Evolutionary conservation across 352 stramenopile genomes (phyloP).

Genomic region (Phytophthora podocarpi): DNA sequence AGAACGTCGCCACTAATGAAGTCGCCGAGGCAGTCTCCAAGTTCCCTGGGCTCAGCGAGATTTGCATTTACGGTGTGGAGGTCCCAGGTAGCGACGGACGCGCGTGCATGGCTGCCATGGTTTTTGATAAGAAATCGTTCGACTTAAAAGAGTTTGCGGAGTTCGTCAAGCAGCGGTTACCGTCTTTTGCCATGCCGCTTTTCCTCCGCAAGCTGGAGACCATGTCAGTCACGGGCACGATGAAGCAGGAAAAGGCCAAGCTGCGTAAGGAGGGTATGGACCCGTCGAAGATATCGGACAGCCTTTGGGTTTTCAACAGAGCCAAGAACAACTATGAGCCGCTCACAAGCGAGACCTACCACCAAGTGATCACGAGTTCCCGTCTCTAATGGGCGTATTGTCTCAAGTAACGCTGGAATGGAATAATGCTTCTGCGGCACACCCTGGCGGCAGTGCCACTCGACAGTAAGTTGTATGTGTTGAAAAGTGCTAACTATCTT

Average conservation of each 20-base stretch:
- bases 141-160: conserved; percentile 60
- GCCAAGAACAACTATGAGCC: conserved; percentile 51
- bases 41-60: conserved; percentile 76
- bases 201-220: conserved; percentile 81
- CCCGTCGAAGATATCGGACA: conserved; percentile 56
- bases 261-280: conserved; percentile 84
- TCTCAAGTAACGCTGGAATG: too few relatives aligned
- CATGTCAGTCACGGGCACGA: conserved; percentile 88
- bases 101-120: conserved; percentile 86
- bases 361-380: conserved; percentile 56
- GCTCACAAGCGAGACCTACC: conserved; percentile 64
- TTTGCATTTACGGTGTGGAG: conserved; percentile 80
- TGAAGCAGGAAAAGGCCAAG: conserved; percentile 93
- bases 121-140: conserved; percentile 65
- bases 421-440: too few relatives aligned
- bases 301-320: conserved; percentile 67
- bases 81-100: conserved; percentile 80
- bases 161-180: conserved; percentile 54
- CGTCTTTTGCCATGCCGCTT: conserved; percentile 80
- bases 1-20: conserved; percentile 93
- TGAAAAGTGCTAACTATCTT: conserved; percentile 6
- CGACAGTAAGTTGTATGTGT: conserved; percentile 2
- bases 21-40: conserved; percentile 80
- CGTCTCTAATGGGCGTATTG: conserved; percentile 40
- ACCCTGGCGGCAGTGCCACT: too few relatives aligned